Base-by-base conservation (phyloP, 75 land plant species). In the Isoetes taiwanensis region DNA sequence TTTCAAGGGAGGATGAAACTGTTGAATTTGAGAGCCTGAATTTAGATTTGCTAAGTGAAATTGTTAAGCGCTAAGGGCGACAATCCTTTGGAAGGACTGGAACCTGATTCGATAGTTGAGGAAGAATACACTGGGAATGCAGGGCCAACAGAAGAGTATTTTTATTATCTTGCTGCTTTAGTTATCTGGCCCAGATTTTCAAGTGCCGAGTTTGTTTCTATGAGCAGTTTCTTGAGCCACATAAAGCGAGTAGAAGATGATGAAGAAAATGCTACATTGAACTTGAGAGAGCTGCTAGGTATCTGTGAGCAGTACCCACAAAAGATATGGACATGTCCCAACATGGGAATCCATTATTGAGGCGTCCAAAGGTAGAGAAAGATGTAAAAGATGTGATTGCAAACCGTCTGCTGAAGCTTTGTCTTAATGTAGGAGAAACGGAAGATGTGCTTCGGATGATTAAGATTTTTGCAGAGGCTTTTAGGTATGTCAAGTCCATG, bases 161-260 rank as follows among this genome's bases (percentile, higher is more conserved):
- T 43, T 21, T 56, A 57, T 52, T 60, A 63, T 60, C 32, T 3
- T 19, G 64, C 24, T 1, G 28, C 54, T 58, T 5, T 63, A 14
- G 62, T 63, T 2, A 32, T 63, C 34, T 63, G 64, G 64, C 64
- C 64, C 4, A 56, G 28, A 63, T 25, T 52, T 27, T 5, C n/a
- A 43, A 16, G 26, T 60, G 2, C 10, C 0, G 12, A 60, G 39
- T 25, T 43, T 52, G 2, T 58, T 43, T 30, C 2, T 19, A n/a
- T 12, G 55, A 20, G 60, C 41, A 2, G 19, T 25, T 41, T 14
- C 50, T 14, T 30, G 56, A 5, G 62, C 57, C 27, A 43, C 6
- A n/a, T 20, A 11, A 60, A 43, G 52, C 54, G 16, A 60, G 24
- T n/a, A 11, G 54, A 26, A 28, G 53, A 16, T 3, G 46, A 38